Percentiles rank a stretch among this genome's conserved stretches.
Evolutionary conservation across 306 rosid genomes (phyloP).

Genomic region (Gleditsia sinensis): DNA sequence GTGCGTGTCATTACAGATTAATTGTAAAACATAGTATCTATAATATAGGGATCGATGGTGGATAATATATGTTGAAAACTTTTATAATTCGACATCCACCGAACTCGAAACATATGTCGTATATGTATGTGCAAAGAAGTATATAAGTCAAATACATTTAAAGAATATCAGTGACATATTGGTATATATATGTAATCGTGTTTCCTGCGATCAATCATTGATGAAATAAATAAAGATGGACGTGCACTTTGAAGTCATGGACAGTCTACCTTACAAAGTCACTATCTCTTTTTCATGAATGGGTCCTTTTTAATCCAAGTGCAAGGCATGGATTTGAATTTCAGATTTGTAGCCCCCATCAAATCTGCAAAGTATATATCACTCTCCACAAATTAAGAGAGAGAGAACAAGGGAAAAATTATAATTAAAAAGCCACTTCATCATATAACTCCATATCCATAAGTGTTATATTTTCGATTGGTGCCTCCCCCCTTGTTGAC

Average conservation of each 20-base stretch:
- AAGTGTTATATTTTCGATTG: background rate
- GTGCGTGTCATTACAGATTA: background rate
- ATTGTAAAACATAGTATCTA: background rate
- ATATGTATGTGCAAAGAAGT: too few relatives aligned
- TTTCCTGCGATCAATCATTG: background rate
- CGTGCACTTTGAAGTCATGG: slow-evolving; percentile 14
- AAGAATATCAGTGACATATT: too few relatives aligned
- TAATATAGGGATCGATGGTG: background rate
- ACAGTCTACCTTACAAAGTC: slow-evolving; percentile 4
- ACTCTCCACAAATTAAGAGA: background rate
- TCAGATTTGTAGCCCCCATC: slow-evolving; percentile 53
- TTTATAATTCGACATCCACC: too few relatives aligned
- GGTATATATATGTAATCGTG: background rate
- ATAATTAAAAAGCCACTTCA: background rate
- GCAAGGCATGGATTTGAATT: slow-evolving; percentile 38
- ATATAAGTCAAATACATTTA: background rate
- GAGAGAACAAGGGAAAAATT: background rate
- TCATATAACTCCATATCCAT: background rate
- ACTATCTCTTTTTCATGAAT: slow-evolving; percentile 28
- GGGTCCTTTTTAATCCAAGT: slow-evolving; percentile 35
- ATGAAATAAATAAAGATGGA: slow-evolving; percentile 21
- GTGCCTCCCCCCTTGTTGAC: background rate
- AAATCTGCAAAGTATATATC: slow-evolving; percentile 36
- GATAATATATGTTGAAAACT: too few relatives aligned
- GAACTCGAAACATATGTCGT: too few relatives aligned